Conservation (phyloP, 331 rosid genomes). For the Arachis monticola region DNA sequence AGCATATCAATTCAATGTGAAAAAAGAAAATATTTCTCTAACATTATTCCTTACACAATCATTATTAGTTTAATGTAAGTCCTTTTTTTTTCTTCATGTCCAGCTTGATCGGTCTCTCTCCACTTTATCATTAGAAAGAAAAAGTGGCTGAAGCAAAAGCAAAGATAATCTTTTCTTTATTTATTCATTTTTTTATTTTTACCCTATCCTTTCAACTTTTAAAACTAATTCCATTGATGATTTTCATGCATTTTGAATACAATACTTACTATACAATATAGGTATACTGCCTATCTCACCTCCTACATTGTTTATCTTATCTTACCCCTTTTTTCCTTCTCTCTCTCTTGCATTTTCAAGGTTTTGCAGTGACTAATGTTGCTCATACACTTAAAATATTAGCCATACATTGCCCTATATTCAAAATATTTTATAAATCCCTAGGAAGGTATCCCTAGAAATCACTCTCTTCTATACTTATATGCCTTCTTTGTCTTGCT, state of each 20-base stretch:
- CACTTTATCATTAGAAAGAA: slow-evolving; percentile 65
- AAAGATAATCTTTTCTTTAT: slow-evolving; percentile 65
- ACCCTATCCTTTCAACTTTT: slow-evolving; percentile 59
- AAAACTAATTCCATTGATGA: slow-evolving; percentile 55
- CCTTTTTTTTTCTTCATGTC: slow-evolving; percentile 43
- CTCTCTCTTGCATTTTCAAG: slow-evolving; percentile 58
- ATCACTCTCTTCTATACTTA: slow-evolving; percentile 48
- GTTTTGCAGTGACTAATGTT: slow-evolving; percentile 48
- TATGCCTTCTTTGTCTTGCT: slow-evolving; percentile 65
- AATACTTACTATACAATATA: slow-evolving; percentile 39
- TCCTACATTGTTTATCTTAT: slow-evolving; percentile 38
- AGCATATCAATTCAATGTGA: no score
- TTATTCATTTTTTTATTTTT: not conserved
- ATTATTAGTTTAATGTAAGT: slow-evolving; percentile 40
- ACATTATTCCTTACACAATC: slow-evolving; percentile 31
- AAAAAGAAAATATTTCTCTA: no score
- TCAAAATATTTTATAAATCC: slow-evolving; percentile 75
- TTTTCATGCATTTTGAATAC: slow-evolving; percentile 64
- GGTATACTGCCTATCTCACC: slow-evolving; percentile 23
- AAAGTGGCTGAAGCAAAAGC: slow-evolving; percentile 51
- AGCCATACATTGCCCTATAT: slow-evolving; percentile 39
- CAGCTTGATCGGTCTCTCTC: slow-evolving; percentile 48
- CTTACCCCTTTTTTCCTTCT: not conserved
- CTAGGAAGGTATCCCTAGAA: slow-evolving; percentile 68
- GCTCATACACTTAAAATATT: slow-evolving; percentile 45